Evolutionary conservation across 202 grass and related monocot species (phyloP).

Genomic region (Dendrocalamus latiflorus): DNA sequence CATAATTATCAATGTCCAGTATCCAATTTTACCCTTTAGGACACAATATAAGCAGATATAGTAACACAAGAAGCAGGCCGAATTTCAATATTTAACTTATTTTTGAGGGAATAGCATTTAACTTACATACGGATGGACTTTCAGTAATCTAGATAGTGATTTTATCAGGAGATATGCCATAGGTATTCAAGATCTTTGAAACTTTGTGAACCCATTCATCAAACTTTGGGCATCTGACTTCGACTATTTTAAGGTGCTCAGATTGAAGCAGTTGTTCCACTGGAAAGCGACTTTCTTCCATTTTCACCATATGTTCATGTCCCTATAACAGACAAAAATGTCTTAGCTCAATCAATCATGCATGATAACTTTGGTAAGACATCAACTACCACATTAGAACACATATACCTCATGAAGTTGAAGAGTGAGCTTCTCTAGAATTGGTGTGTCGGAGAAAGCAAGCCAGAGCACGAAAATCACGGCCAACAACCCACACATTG

Average conservation of each 20-base stretch:
- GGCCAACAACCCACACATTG: not conserved
- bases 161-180: not conserved
- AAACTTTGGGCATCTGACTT: not conserved
- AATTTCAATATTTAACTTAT: too few relatives aligned
- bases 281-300: not conserved
- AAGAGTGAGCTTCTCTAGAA: not conserved
- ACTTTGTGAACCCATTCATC: not conserved
- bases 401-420: not conserved
- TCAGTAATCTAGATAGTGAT: not conserved
- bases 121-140: too few relatives aligned
- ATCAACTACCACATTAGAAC: too few relatives aligned
- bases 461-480: not conserved
- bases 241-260: not conserved
- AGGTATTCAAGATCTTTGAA: not conserved
- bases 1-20: too few relatives aligned
- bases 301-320: not conserved
- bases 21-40: too few relatives aligned
- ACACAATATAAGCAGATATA: too few relatives aligned
- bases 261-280: not conserved
- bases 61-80: too few relatives aligned
- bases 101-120: too few relatives aligned
- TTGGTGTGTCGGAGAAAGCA: not conserved
- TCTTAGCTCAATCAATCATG: not conserved
- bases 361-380: not conserved
- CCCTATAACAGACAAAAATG: not conserved